A percentile compares a stretch with the other conserved stretches of the same genome.
Conservation (phyloP, 768 basidiomycete species). For the Mrakia gelida region DNA sequence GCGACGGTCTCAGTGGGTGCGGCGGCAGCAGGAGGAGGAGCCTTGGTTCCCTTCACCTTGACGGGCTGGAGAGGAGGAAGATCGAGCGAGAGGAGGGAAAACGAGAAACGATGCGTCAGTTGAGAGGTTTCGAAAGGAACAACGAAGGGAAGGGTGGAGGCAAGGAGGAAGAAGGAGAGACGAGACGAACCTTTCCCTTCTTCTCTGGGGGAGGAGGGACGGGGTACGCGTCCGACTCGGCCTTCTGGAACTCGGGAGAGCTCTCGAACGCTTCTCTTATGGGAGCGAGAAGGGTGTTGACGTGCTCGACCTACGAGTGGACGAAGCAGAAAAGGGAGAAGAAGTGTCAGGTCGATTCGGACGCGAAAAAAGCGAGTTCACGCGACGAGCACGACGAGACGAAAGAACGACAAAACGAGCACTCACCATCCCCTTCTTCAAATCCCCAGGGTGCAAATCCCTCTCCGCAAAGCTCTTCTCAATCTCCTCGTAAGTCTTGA, state of each 20-base stretch:
- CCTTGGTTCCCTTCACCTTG: neutral
- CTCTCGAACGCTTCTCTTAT: constrained; percentile 71
- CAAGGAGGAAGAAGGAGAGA: neutral
- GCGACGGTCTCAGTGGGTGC: neutral
- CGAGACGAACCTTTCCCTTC: constrained; percentile 34
- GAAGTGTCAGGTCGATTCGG: neutral
- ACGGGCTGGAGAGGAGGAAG: no score
- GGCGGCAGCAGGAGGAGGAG: neutral
- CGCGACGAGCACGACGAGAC: neutral
- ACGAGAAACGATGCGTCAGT: neutral
- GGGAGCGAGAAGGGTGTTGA: constrained; percentile 71
- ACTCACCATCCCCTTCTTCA: constrained; percentile 66
- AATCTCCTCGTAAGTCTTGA: constrained; percentile 60
- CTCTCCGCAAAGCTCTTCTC: constrained; percentile 69
- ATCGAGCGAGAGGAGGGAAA: neutral
- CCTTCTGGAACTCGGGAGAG: constrained; percentile 72
- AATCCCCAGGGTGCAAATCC: constrained; percentile 79
- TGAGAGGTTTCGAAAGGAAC: no score
- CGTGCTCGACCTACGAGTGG: constrained; percentile 51
- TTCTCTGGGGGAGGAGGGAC: constrained; percentile 33
- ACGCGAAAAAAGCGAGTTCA: neutral
- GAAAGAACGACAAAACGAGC: neutral
- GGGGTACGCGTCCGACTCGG: constrained; percentile 79
- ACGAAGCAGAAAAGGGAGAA: neutral
- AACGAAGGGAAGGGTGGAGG: neutral